Evolutionary conservation across 768 basidiomycete species (phyloP), one percentile per base, ranked within the genome.

Genomic region (Suillus alpinus): DNA sequence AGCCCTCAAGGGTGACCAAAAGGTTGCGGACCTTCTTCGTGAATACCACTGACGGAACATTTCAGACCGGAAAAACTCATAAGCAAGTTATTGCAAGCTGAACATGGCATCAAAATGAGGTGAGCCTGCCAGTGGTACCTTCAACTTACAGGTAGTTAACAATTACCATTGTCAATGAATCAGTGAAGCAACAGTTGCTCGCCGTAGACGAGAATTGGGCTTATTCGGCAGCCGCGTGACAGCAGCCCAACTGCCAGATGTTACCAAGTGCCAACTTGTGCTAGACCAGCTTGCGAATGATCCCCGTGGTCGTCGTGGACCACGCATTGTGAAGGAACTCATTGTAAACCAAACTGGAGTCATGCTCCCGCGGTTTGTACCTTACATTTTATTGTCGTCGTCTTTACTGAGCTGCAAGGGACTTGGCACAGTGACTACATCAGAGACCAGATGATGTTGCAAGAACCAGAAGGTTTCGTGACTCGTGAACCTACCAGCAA

Each of bases 401-500:
- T 20, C 10, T 1, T 56, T 59, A 14, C 34, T 43, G 29, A 44
- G 20, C 49, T 10, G 16, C 10, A 4, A 37, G 32, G 56, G 44
- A 59, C 36, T 40, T 59, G 8, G 29, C 31, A 14, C 43, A 69
- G 66, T 9, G 29, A 63, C 16, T 61, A 51, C 37, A 62, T 71
- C 29, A 32, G 36, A 13, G 47, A 47, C 41, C 63, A 65, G 34
- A 74, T 74, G 73, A 58, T 53, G 7, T 2, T 59, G 0, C 65
- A 70, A 13, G 68, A 71, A 43, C 62, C 56, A 32, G 67, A 68
- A 10, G 73, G 67, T 16, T 75, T 75, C 63, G 51, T 14, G 6
- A 13, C 9, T 3, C 62, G 66, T 14, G 69, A 74, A 51, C 75
- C 73, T 1, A 62, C 61, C 7, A 61, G 67, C 10, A 76, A 73